Evolutionary conservation across 768 basidiomycete species (phyloP).

Genomic region (Naganishia randhawae): DNA sequence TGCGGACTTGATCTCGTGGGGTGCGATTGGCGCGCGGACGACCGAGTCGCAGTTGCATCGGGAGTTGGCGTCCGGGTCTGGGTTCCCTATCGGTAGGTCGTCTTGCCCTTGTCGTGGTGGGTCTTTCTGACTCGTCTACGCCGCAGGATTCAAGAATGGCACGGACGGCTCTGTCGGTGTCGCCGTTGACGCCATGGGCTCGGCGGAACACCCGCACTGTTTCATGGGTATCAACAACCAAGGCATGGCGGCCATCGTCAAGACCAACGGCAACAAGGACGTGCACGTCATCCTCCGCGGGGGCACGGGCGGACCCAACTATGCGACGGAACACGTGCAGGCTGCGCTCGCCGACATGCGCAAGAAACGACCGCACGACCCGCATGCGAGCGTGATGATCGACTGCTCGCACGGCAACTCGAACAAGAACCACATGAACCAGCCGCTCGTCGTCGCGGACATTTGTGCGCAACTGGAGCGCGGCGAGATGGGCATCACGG

Average conservation of each 20-base stretch:
- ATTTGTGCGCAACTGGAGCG: slow-evolving; percentile 60
- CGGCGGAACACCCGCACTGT: slow-evolving; percentile 83
- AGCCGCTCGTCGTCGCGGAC: slow-evolving; percentile 82
- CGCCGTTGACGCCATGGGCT: slow-evolving; percentile 91
- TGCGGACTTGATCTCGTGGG: slow-evolving; percentile 51
- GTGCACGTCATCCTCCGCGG: slow-evolving; percentile 92
- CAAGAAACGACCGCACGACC: slow-evolving; percentile 53
- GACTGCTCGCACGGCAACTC: slow-evolving; percentile 80
- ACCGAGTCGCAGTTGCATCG: slow-evolving; percentile 51
- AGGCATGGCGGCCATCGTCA: slow-evolving; percentile 67
- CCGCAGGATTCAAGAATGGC: slow-evolving; percentile 80
- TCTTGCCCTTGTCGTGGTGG: neutral
- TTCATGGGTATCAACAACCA: slow-evolving; percentile 98
- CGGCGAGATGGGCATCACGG: slow-evolving; percentile 61
- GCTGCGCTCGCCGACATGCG: slow-evolving; percentile 68
- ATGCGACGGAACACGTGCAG: slow-evolving; percentile 69
- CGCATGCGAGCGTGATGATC: slow-evolving; percentile 32
- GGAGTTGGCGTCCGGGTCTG: slow-evolving; percentile 58
- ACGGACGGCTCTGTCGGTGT: slow-evolving; percentile 89
- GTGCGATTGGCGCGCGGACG: slow-evolving; percentile 65
- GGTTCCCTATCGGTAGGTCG: slow-evolving; percentile 77
- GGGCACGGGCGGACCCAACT: slow-evolving; percentile 85
- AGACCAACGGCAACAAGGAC: slow-evolving; percentile 89
- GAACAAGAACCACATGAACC: slow-evolving; percentile 81
- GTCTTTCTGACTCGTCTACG: neutral